Evolutionary conservation across 352 stramenopile genomes (phyloP), one percentile per base, ranked within the genome.

Genomic region (Phytophthora citrophthora): DNA sequence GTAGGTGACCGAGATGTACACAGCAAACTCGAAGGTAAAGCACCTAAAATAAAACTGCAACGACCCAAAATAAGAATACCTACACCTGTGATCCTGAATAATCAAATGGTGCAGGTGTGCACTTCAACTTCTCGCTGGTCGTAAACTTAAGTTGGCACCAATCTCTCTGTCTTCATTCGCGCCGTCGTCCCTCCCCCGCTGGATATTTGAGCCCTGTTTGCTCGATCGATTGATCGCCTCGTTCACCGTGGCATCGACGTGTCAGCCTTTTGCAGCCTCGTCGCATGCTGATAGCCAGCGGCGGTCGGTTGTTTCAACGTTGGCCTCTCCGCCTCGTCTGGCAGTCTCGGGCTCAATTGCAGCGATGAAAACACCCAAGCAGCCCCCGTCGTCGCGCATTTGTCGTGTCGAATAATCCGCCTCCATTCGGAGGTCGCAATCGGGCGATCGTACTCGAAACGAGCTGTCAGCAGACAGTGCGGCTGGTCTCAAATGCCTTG

Each of bases 61-160:
- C 29, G 3, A 34, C 29, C 29, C 8, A 34, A 34, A 34, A 34
- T 34, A 34, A 34, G 29, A 34, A 34, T 3, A 34, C 1, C 1
- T 15, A 2, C 16, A 61, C 29, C 52, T 40, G 40, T 26, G 39
- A 57, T 47, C 0, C 12, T 54, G 5, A 2, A 12, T 46, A 52
- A 62, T 63, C 15, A 52, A 10, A 51, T 51, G 38, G 3, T 55
- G 24, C 41, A 65, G 48, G 32, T 53, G 6, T 6, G 20, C 15
- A 67, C 64, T 72, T 63, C 57, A 72, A 59, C 64, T 68, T 68
- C 31, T 55, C 64, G 57, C 38, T 68, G 45, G 57, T 68, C 64
- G 63, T 51, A 72, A 29, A 29, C 20, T 29, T 29, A 29, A 48
- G 41, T 52, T 8, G 29, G 34, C 4, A 36, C 27, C 2, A 26